Evolutionary conservation across 495 filamentous ascomycete genomes (phyloP).

Genomic region (Aspergillus incahuasiensis): DNA sequence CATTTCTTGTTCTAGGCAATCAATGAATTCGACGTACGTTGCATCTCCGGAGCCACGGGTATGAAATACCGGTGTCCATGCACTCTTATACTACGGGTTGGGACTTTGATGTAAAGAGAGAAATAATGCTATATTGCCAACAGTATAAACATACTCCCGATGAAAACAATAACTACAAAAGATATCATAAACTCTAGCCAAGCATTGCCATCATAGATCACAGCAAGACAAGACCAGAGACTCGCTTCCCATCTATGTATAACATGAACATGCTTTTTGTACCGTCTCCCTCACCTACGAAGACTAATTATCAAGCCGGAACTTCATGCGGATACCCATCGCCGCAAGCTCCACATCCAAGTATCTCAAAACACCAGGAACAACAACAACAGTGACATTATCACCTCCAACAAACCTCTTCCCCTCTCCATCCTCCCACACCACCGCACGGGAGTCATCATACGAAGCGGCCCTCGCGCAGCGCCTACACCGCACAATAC

Average conservation of each 20-base stretch:
- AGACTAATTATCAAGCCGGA: slow-evolving; percentile 58
- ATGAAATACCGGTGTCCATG: too few relatives aligned
- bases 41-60: not conserved
- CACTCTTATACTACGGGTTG: too few relatives aligned
- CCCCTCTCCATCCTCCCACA: slow-evolving; percentile 91
- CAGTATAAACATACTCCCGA: slow-evolving; percentile 7
- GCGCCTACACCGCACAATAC: slow-evolving; percentile 75
- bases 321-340: slow-evolving; percentile 90
- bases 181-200: slow-evolving; percentile 6
- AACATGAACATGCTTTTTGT: slow-evolving; percentile 11
- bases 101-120: slow-evolving; percentile 23
- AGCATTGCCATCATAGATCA: slow-evolving; percentile 8
- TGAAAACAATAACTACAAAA: slow-evolving; percentile 2
- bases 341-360: slow-evolving; percentile 91
- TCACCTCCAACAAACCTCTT: slow-evolving; percentile 78
- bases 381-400: slow-evolving; percentile 83
- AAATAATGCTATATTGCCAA: slow-evolving; percentile 14
- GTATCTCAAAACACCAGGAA: slow-evolving; percentile 88
- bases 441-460: slow-evolving; percentile 58
- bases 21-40: slow-evolving; percentile 1
- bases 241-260: slow-evolving; percentile 10
- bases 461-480: slow-evolving; percentile 69
- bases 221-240: not conserved
- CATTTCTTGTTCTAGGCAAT: slow-evolving; percentile 5
- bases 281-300: not conserved